Percentiles rank a stretch among this genome's conserved stretches.
phyloP scores from a whole-genome alignment of 257 asterid genomes.

The Lantana camara region DNA sequence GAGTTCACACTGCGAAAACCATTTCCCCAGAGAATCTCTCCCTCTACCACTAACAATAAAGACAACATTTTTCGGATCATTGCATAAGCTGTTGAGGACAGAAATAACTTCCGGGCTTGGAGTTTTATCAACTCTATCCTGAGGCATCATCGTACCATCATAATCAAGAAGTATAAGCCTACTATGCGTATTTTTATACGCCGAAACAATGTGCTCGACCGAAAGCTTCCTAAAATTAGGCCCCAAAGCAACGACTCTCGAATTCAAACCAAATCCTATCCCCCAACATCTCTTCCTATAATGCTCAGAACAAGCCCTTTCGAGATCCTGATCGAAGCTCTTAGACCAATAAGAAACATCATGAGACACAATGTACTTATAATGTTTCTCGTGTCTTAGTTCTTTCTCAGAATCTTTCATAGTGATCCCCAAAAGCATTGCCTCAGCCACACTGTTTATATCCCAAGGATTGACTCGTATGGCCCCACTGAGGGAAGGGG shows the following conservation, averaged over 20 bases:
- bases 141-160: slow-evolving; percentile 92
- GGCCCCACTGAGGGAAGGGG: slow-evolving; percentile 92
- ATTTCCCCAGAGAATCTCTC: slow-evolving; percentile 60
- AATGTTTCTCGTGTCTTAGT: slow-evolving; percentile 83
- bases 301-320: slow-evolving; percentile 73
- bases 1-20: slow-evolving; percentile 72
- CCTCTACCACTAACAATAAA: slow-evolving; percentile 92
- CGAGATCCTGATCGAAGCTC: slow-evolving; percentile 80
- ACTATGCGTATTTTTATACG: slow-evolving; percentile 49
- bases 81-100: slow-evolving; percentile 57
- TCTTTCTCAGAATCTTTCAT: slow-evolving; percentile 74
- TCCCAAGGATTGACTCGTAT: slow-evolving; percentile 94
- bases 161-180: slow-evolving; percentile 80
- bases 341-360: slow-evolving; percentile 85
- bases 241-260: slow-evolving; percentile 73
- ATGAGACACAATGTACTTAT: slow-evolving; percentile 72
- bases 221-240: slow-evolving; percentile 76
- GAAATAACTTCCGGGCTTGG: slow-evolving; percentile 61
- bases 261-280: slow-evolving; percentile 71
- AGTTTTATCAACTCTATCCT: slow-evolving; percentile 63
- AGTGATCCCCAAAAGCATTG: slow-evolving; percentile 56
- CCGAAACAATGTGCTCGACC: slow-evolving; percentile 63
- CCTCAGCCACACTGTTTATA: slow-evolving; percentile 64
- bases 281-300: slow-evolving; percentile 85
- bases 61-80: slow-evolving; percentile 70